These are phyloP conservation scores for Excoecaria agallocha DNA, from an alignment of 345 rosid genomes.

Conservation along the genomic window DNA sequence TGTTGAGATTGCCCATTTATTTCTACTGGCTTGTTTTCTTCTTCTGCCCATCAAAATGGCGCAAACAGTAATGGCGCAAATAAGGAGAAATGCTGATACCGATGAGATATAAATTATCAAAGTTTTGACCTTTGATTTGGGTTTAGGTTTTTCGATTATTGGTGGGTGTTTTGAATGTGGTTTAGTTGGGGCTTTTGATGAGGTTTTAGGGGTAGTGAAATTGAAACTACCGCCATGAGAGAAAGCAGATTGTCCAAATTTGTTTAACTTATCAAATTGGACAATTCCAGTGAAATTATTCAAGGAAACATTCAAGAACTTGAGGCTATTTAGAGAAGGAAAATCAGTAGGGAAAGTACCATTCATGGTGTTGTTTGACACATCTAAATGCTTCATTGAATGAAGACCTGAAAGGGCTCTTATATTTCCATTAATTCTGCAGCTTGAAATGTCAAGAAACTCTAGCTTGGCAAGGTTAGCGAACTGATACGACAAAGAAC, in stretches of 20 bases:
- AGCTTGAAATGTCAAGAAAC: conserved; percentile 60
- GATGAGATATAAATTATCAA: conserved; percentile 45
- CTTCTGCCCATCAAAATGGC: conserved; percentile 36
- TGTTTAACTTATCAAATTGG: conserved; percentile 30
- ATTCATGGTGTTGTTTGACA: conserved; percentile 60
- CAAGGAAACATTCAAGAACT: conserved; percentile 59
- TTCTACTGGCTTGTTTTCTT: conserved; percentile 37
- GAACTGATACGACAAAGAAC: conserved; percentile 53
- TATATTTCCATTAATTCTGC: conserved; percentile 53
- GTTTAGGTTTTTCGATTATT: background rate
- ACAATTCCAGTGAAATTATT: conserved; percentile 66
- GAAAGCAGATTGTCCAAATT: conserved; percentile 74
- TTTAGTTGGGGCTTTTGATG: background rate
- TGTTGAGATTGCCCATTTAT: conserved; percentile 85
- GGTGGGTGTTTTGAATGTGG: conserved; percentile 14
- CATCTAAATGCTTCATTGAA: conserved; percentile 56
- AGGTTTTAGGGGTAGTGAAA: conserved; percentile 41
- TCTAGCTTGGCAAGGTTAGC: conserved; percentile 41
- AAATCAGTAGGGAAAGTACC: conserved; percentile 83
- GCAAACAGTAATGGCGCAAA: conserved; percentile 26
- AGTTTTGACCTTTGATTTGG: conserved; percentile 28
- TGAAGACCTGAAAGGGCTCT: conserved; percentile 51
- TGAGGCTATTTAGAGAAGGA: conserved; percentile 49
- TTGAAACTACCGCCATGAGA: conserved; percentile 46
- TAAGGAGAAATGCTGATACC: conserved; percentile 41